Conservation (phyloP, 495 filamentous ascomycete species). For the Talaromyces trachyspermus region DNA sequence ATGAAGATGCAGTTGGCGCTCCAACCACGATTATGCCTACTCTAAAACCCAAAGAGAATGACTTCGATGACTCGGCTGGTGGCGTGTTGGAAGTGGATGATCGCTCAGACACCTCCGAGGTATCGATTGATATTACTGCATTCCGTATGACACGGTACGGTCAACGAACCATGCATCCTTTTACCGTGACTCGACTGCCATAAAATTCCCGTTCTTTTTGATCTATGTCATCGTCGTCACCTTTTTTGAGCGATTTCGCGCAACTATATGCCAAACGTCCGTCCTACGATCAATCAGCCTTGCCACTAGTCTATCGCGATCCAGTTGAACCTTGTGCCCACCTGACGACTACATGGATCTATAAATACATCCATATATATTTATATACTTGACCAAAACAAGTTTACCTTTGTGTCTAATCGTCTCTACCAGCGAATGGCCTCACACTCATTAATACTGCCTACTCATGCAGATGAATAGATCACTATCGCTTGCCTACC, state of each 20-base stretch:
- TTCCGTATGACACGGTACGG: constrained; percentile 7
- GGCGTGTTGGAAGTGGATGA: constrained; percentile 5
- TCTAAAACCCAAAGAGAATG: too few species aligned
- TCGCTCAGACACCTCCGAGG: constrained; percentile 4
- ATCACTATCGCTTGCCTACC: too few species aligned
- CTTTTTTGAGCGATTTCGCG: too few species aligned
- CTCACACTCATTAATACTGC: too few species aligned
- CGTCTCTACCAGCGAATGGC: too few species aligned
- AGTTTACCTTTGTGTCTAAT: too few species aligned
- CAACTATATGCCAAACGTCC: too few species aligned
- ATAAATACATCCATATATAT: not conserved
- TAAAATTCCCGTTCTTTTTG: not conserved
- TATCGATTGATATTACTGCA: constrained; percentile 6
- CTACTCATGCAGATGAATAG: too few species aligned
- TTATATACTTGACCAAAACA: not conserved
- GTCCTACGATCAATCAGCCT: too few species aligned
- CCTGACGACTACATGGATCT: not conserved
- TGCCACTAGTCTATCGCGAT: too few species aligned
- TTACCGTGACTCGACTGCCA: not conserved
- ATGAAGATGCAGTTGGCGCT: not conserved
- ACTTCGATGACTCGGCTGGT: not conserved
- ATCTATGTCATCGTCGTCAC: not conserved
- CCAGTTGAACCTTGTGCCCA: not conserved
- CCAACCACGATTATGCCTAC: not conserved
- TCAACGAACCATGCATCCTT: constrained; percentile 3